Evolutionary conservation across 2,329 filamentous ascomycete genomes (phyloP).

Genomic region (Lasiodiplodia sp.): DNA sequence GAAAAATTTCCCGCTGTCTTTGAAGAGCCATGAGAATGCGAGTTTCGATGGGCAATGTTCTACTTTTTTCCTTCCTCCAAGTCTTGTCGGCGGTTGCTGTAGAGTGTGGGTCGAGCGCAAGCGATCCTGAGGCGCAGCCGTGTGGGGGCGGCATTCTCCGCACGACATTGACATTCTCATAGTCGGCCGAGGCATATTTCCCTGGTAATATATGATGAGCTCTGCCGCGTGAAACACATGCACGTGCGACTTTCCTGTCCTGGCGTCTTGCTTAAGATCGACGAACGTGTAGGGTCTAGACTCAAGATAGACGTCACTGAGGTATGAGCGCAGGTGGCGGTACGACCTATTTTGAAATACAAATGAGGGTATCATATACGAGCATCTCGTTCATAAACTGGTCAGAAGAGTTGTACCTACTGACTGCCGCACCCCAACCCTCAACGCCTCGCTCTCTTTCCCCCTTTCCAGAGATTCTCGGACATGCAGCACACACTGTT

Average conservation of each 20-base stretch:
- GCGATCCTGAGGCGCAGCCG: background rate
- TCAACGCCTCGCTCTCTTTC: background rate
- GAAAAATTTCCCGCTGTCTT: too few relatives aligned
- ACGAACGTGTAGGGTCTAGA: too few relatives aligned
- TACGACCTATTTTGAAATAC: background rate
- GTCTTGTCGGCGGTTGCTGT: background rate
- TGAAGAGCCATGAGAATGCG: background rate
- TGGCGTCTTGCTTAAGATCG: too few relatives aligned
- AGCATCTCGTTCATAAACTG: background rate
- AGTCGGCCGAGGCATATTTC: background rate
- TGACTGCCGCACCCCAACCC: background rate
- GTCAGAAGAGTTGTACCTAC: too few relatives aligned
- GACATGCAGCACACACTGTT: conserved; percentile 83
- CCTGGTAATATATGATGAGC: background rate
- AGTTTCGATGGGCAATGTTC: background rate
- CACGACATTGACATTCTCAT: background rate
- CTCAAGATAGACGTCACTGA: background rate
- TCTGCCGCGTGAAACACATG: background rate
- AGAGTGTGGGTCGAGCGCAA: background rate
- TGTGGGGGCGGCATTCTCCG: background rate
- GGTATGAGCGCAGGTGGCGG: background rate
- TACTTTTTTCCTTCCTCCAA: background rate
- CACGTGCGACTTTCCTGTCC: background rate
- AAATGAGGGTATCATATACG: background rate
- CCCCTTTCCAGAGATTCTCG: conserved; percentile 50